These are phyloP conservation scores for Sporisorium reilianum DNA, from an alignment of 1,284 basidiomycete genomes.

Conservation along the genomic window DNA sequence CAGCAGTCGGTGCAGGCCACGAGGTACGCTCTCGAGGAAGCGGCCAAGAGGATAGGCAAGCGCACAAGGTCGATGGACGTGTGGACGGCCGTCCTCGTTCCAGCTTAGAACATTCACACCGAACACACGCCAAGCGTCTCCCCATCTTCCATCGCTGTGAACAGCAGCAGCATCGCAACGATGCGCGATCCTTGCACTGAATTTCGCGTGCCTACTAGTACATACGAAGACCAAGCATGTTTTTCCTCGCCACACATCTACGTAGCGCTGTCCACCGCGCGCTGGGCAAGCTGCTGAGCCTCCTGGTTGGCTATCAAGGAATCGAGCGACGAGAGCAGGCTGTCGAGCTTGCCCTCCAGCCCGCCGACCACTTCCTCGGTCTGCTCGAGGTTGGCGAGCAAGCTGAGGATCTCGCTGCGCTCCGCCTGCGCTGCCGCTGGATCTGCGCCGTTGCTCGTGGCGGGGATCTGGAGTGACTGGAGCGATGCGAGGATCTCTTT, in stretches of 20 bases:
- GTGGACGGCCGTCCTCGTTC: slow-evolving; percentile 32
- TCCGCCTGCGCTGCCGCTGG: slow-evolving; percentile 29
- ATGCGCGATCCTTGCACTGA: not conserved
- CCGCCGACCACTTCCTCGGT: slow-evolving; percentile 49
- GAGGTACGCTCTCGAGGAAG: slow-evolving; percentile 26
- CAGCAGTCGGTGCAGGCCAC: slow-evolving; percentile 22
- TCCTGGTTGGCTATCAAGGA: slow-evolving; percentile 41
- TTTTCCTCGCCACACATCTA: slow-evolving; percentile 5
- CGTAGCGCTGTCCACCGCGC: slow-evolving; percentile 20
- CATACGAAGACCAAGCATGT: slow-evolving; percentile 1
- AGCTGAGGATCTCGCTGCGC: slow-evolving; percentile 41
- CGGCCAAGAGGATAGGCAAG: slow-evolving; percentile 6
- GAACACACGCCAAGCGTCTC: not conserved
- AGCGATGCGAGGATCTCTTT: slow-evolving; percentile 47
- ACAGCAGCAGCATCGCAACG: not conserved
- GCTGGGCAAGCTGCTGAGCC: slow-evolving; percentile 37
- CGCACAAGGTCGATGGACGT: slow-evolving; percentile 31
- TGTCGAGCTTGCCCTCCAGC: slow-evolving; percentile 44
- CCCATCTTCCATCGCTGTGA: not conserved
- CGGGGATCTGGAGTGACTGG: slow-evolving; percentile 41
- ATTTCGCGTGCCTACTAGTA: not conserved
- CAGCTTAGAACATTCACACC: not conserved
- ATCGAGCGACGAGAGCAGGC: slow-evolving; percentile 39
- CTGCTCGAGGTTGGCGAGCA: slow-evolving; percentile 47
- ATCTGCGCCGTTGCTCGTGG: slow-evolving; percentile 26